Conservation (phyloP, 2,329 filamentous ascomycete genomes). For the Stagonosporopsis rhizophila region DNA sequence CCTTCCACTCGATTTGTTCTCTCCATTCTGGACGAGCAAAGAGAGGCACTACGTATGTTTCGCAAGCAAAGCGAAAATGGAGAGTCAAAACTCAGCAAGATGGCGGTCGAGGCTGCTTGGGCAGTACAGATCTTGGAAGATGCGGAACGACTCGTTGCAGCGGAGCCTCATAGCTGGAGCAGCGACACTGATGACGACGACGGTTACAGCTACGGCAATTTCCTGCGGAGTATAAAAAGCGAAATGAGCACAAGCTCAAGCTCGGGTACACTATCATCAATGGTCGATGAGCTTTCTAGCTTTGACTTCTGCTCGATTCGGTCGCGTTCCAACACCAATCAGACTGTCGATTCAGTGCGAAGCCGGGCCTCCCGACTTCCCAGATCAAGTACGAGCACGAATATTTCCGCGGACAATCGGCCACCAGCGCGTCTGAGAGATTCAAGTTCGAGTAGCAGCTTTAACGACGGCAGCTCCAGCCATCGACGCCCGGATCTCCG, state of each 20-base stretch:
- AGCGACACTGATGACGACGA: constrained; percentile 7
- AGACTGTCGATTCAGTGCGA: background rate
- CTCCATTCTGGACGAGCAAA: constrained; percentile 25
- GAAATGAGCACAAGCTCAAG: constrained; percentile 13
- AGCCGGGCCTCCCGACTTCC: background rate
- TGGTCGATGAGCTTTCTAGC: constrained; percentile 10
- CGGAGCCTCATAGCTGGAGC: constrained; percentile 8
- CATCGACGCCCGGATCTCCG: background rate
- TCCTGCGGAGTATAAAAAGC: constrained; percentile 23
- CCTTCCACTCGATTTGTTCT: background rate
- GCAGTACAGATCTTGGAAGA: constrained; percentile 22
- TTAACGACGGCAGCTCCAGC: background rate
- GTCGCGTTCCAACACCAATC: background rate
- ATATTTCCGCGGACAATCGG: background rate
- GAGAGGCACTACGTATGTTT: constrained; percentile 19
- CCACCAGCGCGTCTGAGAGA: background rate
- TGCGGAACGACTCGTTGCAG: constrained; percentile 2
- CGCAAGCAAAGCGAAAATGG: constrained; percentile 12
- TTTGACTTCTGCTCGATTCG: background rate
- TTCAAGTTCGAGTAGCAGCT: background rate
- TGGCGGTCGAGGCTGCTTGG: constrained; percentile 23
- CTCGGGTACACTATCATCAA: constrained; percentile 2
- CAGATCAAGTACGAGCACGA: background rate
- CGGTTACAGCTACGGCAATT: constrained; percentile 26
- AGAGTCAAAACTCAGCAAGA: constrained; percentile 1